Evolutionary conservation across 1,139 yeast genomes (phyloP), one percentile per base, ranked within the genome.

Genomic region (Diutina neorugosa): DNA sequence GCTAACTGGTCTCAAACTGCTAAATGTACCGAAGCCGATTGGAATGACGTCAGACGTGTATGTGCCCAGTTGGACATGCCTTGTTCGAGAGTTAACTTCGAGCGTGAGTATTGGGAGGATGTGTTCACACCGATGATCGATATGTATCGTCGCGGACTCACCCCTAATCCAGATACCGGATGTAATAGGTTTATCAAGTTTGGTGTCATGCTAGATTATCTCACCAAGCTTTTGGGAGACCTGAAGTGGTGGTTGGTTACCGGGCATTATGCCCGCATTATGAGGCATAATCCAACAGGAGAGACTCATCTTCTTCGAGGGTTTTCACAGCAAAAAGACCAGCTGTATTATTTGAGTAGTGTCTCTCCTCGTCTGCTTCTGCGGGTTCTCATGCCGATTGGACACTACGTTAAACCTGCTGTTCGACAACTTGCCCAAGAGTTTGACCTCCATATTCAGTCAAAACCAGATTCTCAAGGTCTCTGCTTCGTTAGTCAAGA

Each of bases 81-180:
- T 0, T 80, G 93, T 58, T 85, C 83, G 54, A 69, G 94, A 57
- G 86, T 90, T 9, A 88, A 83, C 63, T 87, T 93, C 61, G 98
- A 93, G 62, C 78, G 76, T 57, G 97, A 93, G 55, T 93, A 93
- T 67, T 93, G 98, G 98, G 72, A 74, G 21, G 85, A 86, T 53
- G 98, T 93, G 3, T 93, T 93, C 65, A 84, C 80, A 61, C 98
- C 98, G 1, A 93, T 93, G 97, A 69, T 93, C 44, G 79, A 78
- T 4, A 74, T 74, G 62, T 93, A 91, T 63, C 69, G 74, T 51
- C 63, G 58, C 12, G 99, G 98, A 0, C 61, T 76, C 44, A 93
- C 99, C 0, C 99, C 98, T 0, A 94, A 94, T 60, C 98, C 98
- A 0, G 99, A 93, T 64, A 83, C 91, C 23, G 82, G 84, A 31